These are phyloP conservation scores for Tylopilus sp. DNA, from an alignment of 768 basidiomycete genomes.

Conservation along the genomic window DNA sequence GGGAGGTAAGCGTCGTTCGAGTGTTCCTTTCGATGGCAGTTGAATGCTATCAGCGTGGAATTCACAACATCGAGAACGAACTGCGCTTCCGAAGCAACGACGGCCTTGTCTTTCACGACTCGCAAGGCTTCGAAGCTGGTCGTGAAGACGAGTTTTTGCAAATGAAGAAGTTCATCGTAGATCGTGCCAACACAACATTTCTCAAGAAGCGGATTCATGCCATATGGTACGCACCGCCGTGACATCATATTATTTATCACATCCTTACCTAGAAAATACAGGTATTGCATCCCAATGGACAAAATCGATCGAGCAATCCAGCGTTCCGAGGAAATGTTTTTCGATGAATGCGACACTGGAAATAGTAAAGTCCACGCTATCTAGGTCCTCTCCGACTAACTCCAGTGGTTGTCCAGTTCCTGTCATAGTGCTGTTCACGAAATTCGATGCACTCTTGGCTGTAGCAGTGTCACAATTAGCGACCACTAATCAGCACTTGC, in stretches of 20 bases:
- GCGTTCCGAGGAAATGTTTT: constrained; percentile 1
- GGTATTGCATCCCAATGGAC: constrained; percentile 11
- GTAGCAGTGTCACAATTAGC: not conserved
- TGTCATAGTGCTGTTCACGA: constrained; percentile 8
- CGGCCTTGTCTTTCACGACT: constrained; percentile 3
- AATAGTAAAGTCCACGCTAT: not conserved
- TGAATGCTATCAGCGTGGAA: not conserved
- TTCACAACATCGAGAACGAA: constrained; percentile 1
- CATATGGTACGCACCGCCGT: not conserved
- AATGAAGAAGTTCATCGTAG: constrained; percentile 4
- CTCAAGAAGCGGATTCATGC: constrained; percentile 8
- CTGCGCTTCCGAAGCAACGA: constrained; percentile 5
- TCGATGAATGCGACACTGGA: not conserved
- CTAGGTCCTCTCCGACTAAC: not conserved
- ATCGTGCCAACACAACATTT: not conserved
- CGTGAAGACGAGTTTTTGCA: not conserved
- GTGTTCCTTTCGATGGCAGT: too few relatives aligned
- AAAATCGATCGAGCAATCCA: constrained; percentile 1
- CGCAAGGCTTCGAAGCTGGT: constrained; percentile 5
- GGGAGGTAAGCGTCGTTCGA: not conserved
- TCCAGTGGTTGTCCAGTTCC: not conserved
- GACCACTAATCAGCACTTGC: not conserved
- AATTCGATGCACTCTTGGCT: constrained; percentile 5
- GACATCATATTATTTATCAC: too few relatives aligned
- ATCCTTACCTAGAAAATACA: too few relatives aligned